Evolutionary conservation across 2,329 filamentous ascomycete genomes (phyloP).

Genomic region (Scedosporium boydii): DNA sequence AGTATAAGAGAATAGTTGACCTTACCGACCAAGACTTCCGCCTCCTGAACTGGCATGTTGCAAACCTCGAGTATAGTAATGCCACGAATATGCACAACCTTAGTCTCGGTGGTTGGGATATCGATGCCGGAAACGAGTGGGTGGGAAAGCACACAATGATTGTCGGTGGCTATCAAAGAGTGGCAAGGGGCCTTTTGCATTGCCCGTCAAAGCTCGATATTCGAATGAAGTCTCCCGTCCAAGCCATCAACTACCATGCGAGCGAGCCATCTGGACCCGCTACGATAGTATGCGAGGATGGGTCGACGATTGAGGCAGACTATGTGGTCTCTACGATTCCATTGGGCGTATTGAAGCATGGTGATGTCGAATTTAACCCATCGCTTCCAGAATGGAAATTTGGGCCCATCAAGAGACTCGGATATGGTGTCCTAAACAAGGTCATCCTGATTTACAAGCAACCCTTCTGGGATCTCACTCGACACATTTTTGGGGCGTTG

Average conservation of each 20-base stretch:
- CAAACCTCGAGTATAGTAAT: constrained; percentile 96
- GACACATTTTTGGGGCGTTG: constrained; percentile 90
- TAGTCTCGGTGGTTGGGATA: constrained; percentile 88
- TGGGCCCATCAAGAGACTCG: constrained; percentile 71
- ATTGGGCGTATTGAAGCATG: constrained; percentile 82
- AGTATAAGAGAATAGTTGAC: constrained; percentile 77
- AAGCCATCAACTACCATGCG: constrained; percentile 56
- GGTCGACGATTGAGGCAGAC: constrained; percentile 71
- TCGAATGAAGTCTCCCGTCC: constrained; percentile 62
- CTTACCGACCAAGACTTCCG: constrained; percentile 80
- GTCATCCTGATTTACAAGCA: constrained; percentile 82
- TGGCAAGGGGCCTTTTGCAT: constrained; percentile 77
- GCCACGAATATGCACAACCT: constrained; percentile 79
- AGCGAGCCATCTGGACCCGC: constrained; percentile 37
- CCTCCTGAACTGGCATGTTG: constrained; percentile 94
- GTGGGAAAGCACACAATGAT: constrained; percentile 92
- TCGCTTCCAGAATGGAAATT: constrained; percentile 80
- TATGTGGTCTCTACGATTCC: constrained; percentile 85
- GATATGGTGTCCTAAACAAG: constrained; percentile 93
- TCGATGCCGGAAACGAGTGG: constrained; percentile 96
- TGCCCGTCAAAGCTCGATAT: constrained; percentile 71
- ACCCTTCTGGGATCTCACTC: constrained; percentile 80
- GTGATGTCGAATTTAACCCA: constrained; percentile 75
- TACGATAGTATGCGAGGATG: constrained; percentile 66
- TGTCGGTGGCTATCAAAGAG: constrained; percentile 84